These are phyloP conservation scores for Exophiala aquamarina DNA, from an alignment of 2,329 filamentous ascomycete species.

Conservation along the genomic window DNA sequence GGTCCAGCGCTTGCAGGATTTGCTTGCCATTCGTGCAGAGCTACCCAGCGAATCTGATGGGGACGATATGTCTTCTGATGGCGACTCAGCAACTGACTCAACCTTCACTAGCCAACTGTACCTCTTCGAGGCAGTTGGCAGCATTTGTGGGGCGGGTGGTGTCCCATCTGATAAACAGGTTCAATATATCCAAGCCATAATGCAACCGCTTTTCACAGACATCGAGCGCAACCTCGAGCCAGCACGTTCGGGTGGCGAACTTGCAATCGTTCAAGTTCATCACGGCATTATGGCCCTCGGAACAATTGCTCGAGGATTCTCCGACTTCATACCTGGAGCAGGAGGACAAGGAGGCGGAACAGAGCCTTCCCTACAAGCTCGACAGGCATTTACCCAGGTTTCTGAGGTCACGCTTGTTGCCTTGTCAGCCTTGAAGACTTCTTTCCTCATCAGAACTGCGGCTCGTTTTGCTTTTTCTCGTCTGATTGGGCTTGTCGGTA, in stretches of 20 bases:
- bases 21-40: constrained; percentile 88
- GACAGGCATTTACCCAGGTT: constrained; percentile 79
- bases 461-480: constrained; percentile 89
- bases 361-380: constrained; percentile 66
- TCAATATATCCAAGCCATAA: constrained; percentile 79
- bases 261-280: constrained; percentile 84
- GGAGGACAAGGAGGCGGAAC: constrained; percentile 46
- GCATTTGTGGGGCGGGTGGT: constrained; percentile 77
- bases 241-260: constrained; percentile 77
- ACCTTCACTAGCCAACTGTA: constrained; percentile 89
- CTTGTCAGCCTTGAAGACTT: constrained; percentile 78
- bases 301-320: constrained; percentile 87
- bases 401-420: constrained; percentile 89
- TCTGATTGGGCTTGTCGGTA: constrained; percentile 84
- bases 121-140: constrained; percentile 91
- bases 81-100: constrained; percentile 84
- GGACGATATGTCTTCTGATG: constrained; percentile 93
- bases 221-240: constrained; percentile 75
- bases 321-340: constrained; percentile 74
- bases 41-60: constrained; percentile 74
- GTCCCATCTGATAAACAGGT: constrained; percentile 84
- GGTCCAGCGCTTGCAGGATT: constrained; percentile 83
- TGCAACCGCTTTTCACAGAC: constrained; percentile 86
- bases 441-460: constrained; percentile 80
- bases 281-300: constrained; percentile 96